phyloP scores from a whole-genome alignment of 164 flowering plant species.

The Liriodendron chinense region DNA sequence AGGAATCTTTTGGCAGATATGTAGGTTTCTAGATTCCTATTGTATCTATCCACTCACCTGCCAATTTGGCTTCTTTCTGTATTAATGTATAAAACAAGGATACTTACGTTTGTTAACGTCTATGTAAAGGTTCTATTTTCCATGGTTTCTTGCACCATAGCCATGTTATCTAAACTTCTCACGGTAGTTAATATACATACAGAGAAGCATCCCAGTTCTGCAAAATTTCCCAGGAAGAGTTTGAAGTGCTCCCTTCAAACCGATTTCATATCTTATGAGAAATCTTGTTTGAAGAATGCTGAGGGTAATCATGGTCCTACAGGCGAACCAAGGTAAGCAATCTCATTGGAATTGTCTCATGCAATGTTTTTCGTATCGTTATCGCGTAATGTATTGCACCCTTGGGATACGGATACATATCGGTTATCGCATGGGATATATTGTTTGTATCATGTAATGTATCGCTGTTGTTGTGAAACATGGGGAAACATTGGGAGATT shows the following conservation, averaged over 20 bases:
- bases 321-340: slow-evolving; percentile 29
- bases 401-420: too few species aligned
- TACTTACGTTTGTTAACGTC: too few species aligned
- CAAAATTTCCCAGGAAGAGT: slow-evolving; percentile 14
- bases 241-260: slow-evolving; percentile 15
- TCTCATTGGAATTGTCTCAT: background rate
- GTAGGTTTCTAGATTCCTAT: background rate
- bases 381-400: too few species aligned
- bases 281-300: slow-evolving; percentile 11
- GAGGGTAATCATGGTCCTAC: slow-evolving; percentile 11
- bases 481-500: too few species aligned
- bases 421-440: too few species aligned
- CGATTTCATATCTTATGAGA: slow-evolving; percentile 10
- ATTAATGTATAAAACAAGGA: too few species aligned
- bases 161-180: background rate
- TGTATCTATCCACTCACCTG: background rate
- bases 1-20: background rate
- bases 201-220: slow-evolving; percentile 24
- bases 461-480: too few species aligned
- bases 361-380: too few species aligned
- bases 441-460: too few species aligned
- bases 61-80: background rate
- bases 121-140: background rate
- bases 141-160: background rate
- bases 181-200: slow-evolving; percentile 3